Conservation (phyloP, 192 early-diverging fungal genomes). For the Coemansia sp. region DNA sequence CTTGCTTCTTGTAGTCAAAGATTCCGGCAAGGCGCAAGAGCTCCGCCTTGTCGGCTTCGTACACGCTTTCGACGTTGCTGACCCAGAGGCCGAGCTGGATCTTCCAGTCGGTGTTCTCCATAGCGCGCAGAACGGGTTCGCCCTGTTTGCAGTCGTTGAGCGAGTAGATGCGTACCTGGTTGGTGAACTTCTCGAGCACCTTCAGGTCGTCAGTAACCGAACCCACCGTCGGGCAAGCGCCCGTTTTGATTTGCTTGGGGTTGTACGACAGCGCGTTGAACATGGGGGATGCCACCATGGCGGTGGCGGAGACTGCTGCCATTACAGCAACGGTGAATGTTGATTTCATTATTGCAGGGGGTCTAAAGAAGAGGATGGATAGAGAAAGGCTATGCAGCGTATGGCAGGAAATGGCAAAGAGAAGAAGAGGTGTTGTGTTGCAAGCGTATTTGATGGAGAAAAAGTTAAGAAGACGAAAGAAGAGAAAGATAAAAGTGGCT, state of each 20-base stretch:
- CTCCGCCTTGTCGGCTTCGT: conserved; percentile 43
- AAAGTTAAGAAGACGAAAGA: background rate
- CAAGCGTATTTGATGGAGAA: background rate
- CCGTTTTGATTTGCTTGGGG: conserved; percentile 57
- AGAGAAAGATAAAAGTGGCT: background rate
- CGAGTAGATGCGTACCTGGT: conserved; percentile 64
- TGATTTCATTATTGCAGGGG: conserved; percentile 29
- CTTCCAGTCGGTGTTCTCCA: conserved; percentile 65
- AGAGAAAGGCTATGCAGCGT: background rate
- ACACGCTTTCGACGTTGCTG: conserved; percentile 53
- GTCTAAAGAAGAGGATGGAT: background rate
- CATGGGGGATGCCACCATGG: conserved; percentile 23
- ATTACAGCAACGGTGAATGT: conserved; percentile 25
- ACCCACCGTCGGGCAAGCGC: conserved; percentile 62
- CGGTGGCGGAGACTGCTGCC: conserved; percentile 22
- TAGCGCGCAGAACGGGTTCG: conserved; percentile 63
- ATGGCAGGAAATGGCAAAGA: background rate
- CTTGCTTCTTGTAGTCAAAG: conserved; percentile 54
- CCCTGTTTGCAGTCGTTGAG: conserved; percentile 66
- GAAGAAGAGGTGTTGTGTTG: background rate
- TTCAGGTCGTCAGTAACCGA: conserved; percentile 64
- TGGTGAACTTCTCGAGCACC: conserved; percentile 59
- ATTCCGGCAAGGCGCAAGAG: conserved; percentile 44
- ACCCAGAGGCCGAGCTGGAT: conserved; percentile 68
- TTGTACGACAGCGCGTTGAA: conserved; percentile 67